phyloP scores from a whole-genome alignment of 2,329 filamentous ascomycete species.

The Aspergillus fischeri region DNA sequence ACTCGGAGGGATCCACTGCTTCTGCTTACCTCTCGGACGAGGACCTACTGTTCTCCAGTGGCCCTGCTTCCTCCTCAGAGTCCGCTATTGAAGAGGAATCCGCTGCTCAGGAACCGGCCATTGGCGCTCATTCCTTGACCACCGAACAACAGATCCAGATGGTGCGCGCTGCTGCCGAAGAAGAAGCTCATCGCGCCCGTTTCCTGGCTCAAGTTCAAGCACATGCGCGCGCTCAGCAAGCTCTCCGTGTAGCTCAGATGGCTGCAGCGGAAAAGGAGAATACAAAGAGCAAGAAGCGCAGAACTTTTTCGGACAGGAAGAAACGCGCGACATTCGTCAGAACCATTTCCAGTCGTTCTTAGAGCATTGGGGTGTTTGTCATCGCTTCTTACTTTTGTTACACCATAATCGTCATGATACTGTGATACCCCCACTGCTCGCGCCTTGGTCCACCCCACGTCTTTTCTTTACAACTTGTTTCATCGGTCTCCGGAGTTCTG shows the following conservation, averaged over 20 bases:
- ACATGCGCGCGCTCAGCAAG: conserved; percentile 39
- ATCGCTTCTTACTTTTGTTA: not conserved
- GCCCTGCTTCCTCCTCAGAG: conserved; percentile 24
- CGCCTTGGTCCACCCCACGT: not conserved
- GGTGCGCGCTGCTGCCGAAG: conserved; percentile 32
- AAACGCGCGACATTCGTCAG: conserved; percentile 18
- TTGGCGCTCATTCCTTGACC: conserved; percentile 26
- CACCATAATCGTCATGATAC: not conserved
- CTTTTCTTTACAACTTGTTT: not conserved
- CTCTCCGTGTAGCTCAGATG: conserved; percentile 33
- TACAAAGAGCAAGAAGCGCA: conserved; percentile 29
- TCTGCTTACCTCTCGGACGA: conserved; percentile 42
- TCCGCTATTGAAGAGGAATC: conserved; percentile 27
- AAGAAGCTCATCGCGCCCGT: conserved; percentile 33
- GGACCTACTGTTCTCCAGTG: conserved; percentile 33
- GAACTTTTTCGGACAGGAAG: conserved; percentile 22
- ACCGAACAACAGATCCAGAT: conserved; percentile 39
- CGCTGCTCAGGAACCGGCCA: conserved; percentile 17
- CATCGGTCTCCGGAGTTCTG: not conserved
- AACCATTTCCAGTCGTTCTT: not conserved
- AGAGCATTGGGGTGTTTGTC: not conserved
- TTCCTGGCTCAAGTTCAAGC: conserved; percentile 41
- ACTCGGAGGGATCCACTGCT: conserved; percentile 27
- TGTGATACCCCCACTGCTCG: too few relatives aligned
- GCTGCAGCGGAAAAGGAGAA: conserved; percentile 21